These are phyloP conservation scores for Saitozyma sp. DNA, from an alignment of 768 basidiomycete species.

Conservation along the genomic window DNA sequence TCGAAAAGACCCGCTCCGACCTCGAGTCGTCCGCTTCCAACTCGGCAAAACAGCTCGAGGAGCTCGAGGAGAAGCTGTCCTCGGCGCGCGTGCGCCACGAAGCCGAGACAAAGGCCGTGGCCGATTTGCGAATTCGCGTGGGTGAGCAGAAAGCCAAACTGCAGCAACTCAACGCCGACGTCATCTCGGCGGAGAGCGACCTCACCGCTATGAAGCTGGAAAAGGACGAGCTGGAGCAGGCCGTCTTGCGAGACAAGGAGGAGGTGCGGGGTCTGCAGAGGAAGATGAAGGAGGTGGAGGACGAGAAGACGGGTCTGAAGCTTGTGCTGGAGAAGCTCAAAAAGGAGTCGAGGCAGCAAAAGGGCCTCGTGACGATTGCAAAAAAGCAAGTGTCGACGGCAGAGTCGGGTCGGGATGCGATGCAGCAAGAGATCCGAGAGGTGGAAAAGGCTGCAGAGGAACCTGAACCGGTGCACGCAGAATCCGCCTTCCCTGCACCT, in stretches of 20 bases:
- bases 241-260: conserved; percentile 87
- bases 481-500: not conserved
- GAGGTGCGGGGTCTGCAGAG: conserved; percentile 82
- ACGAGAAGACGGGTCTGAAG: conserved; percentile 70
- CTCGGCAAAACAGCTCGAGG: conserved; percentile 72
- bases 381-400: conserved; percentile 87
- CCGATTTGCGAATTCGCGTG: conserved; percentile 68
- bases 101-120: conserved; percentile 71
- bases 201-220: conserved; percentile 83
- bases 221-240: conserved; percentile 86
- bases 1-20: conserved; percentile 66
- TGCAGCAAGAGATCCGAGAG: conserved; percentile 71
- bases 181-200: conserved; percentile 89
- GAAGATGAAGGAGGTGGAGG: conserved; percentile 75
- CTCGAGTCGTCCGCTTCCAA: conserved; percentile 67
- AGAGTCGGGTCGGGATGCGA: conserved; percentile 72
- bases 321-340: conserved; percentile 78
- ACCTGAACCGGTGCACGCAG: conserved; percentile 52
- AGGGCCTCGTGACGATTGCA: conserved; percentile 88
- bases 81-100: conserved; percentile 82
- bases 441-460: conserved; percentile 55
- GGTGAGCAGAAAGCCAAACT: conserved; percentile 69
- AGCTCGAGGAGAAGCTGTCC: conserved; percentile 78
- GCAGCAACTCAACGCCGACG: conserved; percentile 68
- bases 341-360: conserved; percentile 95